Conservation (phyloP, 495 filamentous ascomycete genomes). For the Clavariopsis aquatica region DNA sequence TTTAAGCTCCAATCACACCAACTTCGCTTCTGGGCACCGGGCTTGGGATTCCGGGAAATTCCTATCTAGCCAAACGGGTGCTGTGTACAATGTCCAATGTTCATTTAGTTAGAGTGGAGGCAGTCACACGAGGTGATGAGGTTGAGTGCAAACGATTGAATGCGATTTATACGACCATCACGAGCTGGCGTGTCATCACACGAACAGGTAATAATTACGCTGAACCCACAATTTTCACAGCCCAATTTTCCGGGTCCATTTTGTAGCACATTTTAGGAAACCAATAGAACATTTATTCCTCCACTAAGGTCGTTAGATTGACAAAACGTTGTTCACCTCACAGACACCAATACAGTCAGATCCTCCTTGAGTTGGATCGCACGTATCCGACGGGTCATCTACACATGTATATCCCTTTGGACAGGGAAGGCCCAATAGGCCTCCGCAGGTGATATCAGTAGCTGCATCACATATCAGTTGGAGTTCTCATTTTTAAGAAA, state of each 20-base stretch:
- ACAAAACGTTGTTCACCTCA: neutral
- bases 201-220: neutral
- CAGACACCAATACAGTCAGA: constrained; percentile 2
- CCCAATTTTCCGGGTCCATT: too few relatives aligned
- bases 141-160: too few relatives aligned
- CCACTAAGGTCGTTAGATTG: neutral
- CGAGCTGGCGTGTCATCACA: too few relatives aligned
- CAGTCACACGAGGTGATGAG: too few relatives aligned
- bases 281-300: neutral
- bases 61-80: neutral
- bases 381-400: neutral
- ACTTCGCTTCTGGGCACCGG: neutral
- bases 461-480: too few relatives aligned
- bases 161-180: too few relatives aligned
- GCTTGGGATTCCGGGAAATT: neutral
- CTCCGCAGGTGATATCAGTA: neutral
- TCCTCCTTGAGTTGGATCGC: neutral
- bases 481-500: too few relatives aligned
- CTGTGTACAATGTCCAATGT: too few relatives aligned
- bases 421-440: neutral
- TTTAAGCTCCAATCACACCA: neutral
- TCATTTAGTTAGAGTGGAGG: too few relatives aligned
- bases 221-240: neutral
- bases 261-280: neutral
- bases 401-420: neutral